Base-by-base conservation (phyloP, 2,329 filamentous ascomycete species). In the Knufia petricola region DNA sequence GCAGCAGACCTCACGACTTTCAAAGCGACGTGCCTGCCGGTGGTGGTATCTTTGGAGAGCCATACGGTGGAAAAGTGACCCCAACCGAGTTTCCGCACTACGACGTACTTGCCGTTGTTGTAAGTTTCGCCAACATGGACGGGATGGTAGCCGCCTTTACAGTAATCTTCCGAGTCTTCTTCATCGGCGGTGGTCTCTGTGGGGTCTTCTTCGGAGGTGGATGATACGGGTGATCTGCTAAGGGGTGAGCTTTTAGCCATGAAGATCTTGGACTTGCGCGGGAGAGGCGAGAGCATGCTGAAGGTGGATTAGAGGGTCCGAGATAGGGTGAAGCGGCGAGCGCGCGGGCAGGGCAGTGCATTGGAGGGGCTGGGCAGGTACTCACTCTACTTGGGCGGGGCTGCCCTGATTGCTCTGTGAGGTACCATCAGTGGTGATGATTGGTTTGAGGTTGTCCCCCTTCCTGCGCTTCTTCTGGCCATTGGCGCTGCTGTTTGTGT, bases 11-110 rank as follows among this genome's bases (percentile, higher is more conserved):
- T 87, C 54, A 98, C 92, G 52, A 98, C 90, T 71, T 98, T 98
- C 60, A 98, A 78, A 49, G 92, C 92, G 62, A 98, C 92, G 67
- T 98, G 92, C 71, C 94, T 95, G 63, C 83, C 82, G 51, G 82
- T 89, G 51, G 75, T 79, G 62, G 94, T 95, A 71, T 96, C 90
- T 66, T 85, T 72, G 71, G 79, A 82, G 55, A 83, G 68, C 80
- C 80, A 96, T 59, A 96, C 90, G 28, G 90, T 98, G n/a, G 90
- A 95, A 71, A 96, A 98, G 64, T 96, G 90, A 55, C 92, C 92
- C 90, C 90, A 96, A 59, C 90, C 90, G 46, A 96, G 77, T 74
- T 96, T 96, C 70, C 89, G 85, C 66, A 96, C 85, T 50, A 96
- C 82, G 13, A 89, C 92, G 70, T 98, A 98, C 71, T 87, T 90